Evolutionary conservation across 805 yeast genomes (phyloP), one percentile per base, ranked within the genome.

Genomic region (Metschnikowia reukaufii): DNA sequence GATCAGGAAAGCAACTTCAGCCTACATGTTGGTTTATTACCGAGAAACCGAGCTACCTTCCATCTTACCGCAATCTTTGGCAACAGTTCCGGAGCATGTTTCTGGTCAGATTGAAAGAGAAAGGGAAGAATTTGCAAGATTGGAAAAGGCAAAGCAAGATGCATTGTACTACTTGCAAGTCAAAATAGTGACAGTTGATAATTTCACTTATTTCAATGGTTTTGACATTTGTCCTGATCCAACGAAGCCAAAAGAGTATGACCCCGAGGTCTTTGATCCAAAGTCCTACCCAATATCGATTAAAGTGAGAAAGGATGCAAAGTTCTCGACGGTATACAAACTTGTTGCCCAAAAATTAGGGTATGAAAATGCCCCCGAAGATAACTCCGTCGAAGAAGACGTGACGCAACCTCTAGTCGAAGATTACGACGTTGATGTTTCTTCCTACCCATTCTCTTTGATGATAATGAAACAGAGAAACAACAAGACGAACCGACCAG

Each of bases 21-120:
- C 99, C 1, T 94, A 94, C 62, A 94, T 94, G 99, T 78, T 94
- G 67, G 98, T 94, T 2, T 94, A 94, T 62, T 78, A 91, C 52
- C 77, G 96, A 45, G 82, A 87, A 60, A 68, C 78, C 2, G 78
- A 78, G 33, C 65, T 81, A 32, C 74, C 72, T 2, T 76, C 74
- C 10, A 73, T 92, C 13, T 72, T 94, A 48, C 82, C 81, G 10
- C 82, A 79, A 0, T 81, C 78, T 17, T 48, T 60, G 31, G 47
- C 50, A 1, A 45, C 57, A 2, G 64, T 70, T 36, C 97, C 98
- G 2, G 55, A 62, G 1, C 86, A 87, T 58, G 81, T 94, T 19
- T 79, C 87, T 0, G 67, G 73, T 16, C 83, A 83, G 50, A 78
- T 94, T 16, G 75, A 79, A 40, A 70, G 67, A 39, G 97, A 92